A percentile compares a stretch with the other conserved stretches of the same genome.
Evolutionary conservation across 2,329 filamentous ascomycete species (phyloP).

Genomic region (Davidsoniella virescens): DNA sequence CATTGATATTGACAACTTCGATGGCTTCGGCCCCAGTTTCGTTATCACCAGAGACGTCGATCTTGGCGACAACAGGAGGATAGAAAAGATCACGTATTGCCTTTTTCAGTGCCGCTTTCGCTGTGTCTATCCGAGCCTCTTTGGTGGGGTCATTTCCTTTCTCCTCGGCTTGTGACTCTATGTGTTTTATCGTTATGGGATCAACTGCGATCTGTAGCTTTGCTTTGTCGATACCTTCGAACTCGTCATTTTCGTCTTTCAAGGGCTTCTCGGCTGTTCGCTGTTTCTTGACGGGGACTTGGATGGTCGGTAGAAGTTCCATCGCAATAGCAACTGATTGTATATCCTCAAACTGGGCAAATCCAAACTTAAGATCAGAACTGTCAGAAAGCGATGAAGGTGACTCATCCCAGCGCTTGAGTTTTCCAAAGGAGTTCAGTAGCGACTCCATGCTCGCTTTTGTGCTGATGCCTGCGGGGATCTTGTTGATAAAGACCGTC

Average conservation of each 20-base stretch:
- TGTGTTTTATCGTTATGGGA: slow-evolving; percentile 63
- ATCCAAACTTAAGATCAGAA: slow-evolving; percentile 77
- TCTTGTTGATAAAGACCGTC: slow-evolving; percentile 77
- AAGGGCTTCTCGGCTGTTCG: slow-evolving; percentile 28
- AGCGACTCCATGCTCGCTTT: slow-evolving; percentile 69
- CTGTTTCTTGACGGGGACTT: slow-evolving; percentile 69
- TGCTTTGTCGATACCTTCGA: slow-evolving; percentile 48
- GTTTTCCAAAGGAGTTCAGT: slow-evolving; percentile 55
- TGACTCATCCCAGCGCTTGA: slow-evolving; percentile 74
- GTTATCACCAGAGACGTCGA: slow-evolving; percentile 25
- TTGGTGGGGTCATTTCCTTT: slow-evolving; percentile 1
- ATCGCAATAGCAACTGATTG: slow-evolving; percentile 75
- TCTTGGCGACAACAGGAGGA: slow-evolving; percentile 22
- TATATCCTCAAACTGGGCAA: slow-evolving; percentile 86
- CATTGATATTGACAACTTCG: slow-evolving; percentile 78
- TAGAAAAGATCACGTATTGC: slow-evolving; percentile 59
- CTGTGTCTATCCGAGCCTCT: slow-evolving; percentile 53
- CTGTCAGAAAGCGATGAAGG: slow-evolving; percentile 44
- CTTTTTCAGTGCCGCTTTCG: slow-evolving; percentile 49
- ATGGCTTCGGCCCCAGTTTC: slow-evolving; percentile 36
- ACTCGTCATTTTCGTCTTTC: slow-evolving; percentile 23
- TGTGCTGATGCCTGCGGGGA: slow-evolving; percentile 57
- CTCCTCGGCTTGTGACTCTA: slow-evolving; percentile 48
- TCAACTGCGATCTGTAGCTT: slow-evolving; percentile 63
- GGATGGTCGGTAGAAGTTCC: slow-evolving; percentile 66